Conservation (phyloP, 1,139 yeast genomes). For the Hansenula sp. region DNA sequence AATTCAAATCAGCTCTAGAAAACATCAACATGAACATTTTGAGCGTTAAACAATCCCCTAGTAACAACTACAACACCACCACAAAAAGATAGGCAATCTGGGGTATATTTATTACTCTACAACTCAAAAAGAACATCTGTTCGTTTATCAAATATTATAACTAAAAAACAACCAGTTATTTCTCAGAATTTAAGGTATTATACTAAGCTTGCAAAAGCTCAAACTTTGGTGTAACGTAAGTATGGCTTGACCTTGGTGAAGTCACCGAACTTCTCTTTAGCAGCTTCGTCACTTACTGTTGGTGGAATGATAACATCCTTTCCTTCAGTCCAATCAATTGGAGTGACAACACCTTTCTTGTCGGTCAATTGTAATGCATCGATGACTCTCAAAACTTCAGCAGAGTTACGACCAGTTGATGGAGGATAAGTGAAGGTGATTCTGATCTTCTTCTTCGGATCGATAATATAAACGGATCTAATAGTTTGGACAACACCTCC, state of each 20-base stretch:
- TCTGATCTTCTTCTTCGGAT: conserved; percentile 82
- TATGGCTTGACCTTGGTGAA: conserved; percentile 81
- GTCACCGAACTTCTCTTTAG: conserved; percentile 76
- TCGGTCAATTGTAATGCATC: conserved; percentile 85
- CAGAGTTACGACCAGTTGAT: conserved; percentile 85
- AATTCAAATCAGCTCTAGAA: not conserved
- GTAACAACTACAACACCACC: too few relatives aligned
- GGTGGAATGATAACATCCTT: conserved; percentile 91
- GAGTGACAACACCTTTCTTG: conserved; percentile 77
- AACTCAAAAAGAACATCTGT: too few relatives aligned
- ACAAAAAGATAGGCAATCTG: too few relatives aligned
- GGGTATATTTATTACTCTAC: too few relatives aligned
- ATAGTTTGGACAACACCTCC: conserved; percentile 72
- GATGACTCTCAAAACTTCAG: conserved; percentile 81
- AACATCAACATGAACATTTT: too few relatives aligned
- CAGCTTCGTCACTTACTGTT: conserved; percentile 73
- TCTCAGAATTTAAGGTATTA: too few relatives aligned
- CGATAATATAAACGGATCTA: conserved; percentile 85
- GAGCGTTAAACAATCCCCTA: too few relatives aligned
- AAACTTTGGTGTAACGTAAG: conserved; percentile 55
- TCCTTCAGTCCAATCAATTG: conserved; percentile 62
- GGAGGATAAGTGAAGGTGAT: conserved; percentile 85
- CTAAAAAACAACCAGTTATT: not conserved
- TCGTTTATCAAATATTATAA: not conserved
- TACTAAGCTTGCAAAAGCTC: too few relatives aligned